These are phyloP conservation scores for Trichoderma gamsii DNA, from an alignment of 495 filamentous ascomycete species.

Conservation along the genomic window DNA sequence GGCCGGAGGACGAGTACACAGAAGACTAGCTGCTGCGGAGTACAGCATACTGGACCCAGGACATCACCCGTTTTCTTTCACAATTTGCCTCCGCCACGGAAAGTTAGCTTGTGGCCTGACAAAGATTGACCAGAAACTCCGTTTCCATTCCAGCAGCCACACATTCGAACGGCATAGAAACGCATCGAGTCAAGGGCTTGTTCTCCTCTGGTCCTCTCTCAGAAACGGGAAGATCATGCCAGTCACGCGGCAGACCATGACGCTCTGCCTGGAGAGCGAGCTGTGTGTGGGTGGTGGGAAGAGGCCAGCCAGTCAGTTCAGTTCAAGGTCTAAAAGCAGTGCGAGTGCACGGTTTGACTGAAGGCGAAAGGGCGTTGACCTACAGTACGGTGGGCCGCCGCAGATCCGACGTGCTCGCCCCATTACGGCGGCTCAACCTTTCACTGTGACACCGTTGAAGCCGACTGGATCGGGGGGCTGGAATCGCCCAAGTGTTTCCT, in stretches of 20 bases:
- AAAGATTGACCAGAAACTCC: background rate
- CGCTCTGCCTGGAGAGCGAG: background rate
- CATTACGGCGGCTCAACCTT: constrained; percentile 11
- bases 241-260: constrained; percentile 12
- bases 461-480: constrained; percentile 12
- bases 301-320: background rate
- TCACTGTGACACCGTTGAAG: constrained; percentile 11
- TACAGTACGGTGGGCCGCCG: constrained; percentile 1
- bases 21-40: background rate
- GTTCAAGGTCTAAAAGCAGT: background rate
- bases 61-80: background rate
- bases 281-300: constrained; percentile 3
- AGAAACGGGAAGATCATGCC: background rate
- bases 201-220: background rate
- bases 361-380: background rate
- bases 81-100: constrained; percentile 1
- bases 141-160: constrained; percentile 1
- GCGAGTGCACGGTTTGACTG: background rate
- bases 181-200: background rate
- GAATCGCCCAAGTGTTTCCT: constrained; percentile 9
- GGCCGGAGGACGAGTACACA: background rate
- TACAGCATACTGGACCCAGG: background rate
- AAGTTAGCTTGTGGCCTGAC: background rate
- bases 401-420: constrained; percentile 11
- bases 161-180: background rate